A percentile compares a stretch with the other conserved stretches of the same genome.
These are phyloP conservation scores for Penicillium coffeae DNA, from an alignment of 495 filamentous ascomycete species.

Conservation along the genomic window DNA sequence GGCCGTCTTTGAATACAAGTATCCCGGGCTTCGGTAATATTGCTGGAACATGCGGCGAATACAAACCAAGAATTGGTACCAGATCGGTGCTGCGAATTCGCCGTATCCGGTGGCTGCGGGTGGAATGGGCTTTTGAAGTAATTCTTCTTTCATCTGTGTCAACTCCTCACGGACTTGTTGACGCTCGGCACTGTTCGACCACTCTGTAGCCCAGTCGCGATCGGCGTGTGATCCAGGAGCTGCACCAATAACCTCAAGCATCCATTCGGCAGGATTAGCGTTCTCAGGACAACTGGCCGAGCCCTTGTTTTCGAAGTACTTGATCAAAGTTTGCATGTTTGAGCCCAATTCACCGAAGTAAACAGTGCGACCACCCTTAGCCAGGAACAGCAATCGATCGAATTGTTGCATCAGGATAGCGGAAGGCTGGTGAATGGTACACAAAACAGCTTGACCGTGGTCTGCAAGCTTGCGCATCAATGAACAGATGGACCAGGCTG, in stretches of 20 bases:
- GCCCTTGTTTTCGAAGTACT: conserved; percentile 61
- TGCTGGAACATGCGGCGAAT: conserved; percentile 43
- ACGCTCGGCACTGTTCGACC: conserved; percentile 70
- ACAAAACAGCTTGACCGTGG: conserved; percentile 84
- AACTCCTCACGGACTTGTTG: conserved; percentile 56
- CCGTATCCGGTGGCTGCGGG: conserved; percentile 5
- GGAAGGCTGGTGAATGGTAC: conserved; percentile 92
- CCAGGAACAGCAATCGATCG: conserved; percentile 78
- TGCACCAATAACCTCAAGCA: conserved; percentile 90
- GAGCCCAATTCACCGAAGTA: conserved; percentile 84
- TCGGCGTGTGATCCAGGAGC: conserved; percentile 75
- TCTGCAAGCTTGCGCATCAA: conserved; percentile 78
- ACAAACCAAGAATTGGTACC: conserved; percentile 43
- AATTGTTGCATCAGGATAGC: conserved; percentile 91
- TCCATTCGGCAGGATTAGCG: conserved; percentile 69
- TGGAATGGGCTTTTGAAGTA: background rate
- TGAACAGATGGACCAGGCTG: conserved; percentile 72
- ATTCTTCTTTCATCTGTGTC: conserved; percentile 1
- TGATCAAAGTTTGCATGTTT: conserved; percentile 62
- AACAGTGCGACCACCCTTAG: conserved; percentile 61
- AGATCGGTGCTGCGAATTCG: conserved; percentile 47
- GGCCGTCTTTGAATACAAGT: conserved; percentile 10
- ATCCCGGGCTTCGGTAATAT: conserved; percentile 43
- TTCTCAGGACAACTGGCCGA: background rate
- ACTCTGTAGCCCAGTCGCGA: conserved; percentile 78